These are phyloP conservation scores for Chlorella sp. DNA, from an alignment of 139 green algal species.

Conservation along the genomic window DNA sequence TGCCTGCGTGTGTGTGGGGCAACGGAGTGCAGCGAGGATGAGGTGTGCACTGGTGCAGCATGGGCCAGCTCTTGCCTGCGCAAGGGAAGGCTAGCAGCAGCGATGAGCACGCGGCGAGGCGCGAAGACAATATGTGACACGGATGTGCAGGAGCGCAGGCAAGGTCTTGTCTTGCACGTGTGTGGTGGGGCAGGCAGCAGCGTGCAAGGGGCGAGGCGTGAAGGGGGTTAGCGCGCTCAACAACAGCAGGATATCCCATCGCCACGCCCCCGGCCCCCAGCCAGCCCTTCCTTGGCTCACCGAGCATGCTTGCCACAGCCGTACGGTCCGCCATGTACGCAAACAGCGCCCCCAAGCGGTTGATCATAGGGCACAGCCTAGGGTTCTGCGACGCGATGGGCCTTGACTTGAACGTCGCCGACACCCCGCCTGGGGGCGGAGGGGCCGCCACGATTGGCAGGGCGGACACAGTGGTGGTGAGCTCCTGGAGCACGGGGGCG, in stretches of 20 bases:
- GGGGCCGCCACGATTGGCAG: background rate
- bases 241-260: background rate
- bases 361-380: slow-evolving; percentile 33
- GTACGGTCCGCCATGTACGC: slow-evolving; percentile 10
- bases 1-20: background rate
- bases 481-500: slow-evolving; percentile 36
- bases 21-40: background rate
- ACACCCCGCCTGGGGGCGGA: background rate
- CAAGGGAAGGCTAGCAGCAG: no score
- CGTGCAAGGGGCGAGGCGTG: no score
- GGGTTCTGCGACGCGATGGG: background rate
- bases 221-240: no score
- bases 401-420: no score
- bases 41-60: background rate
- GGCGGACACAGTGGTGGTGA: slow-evolving; percentile 18
- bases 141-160: slow-evolving; percentile 1
- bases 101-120: no score
- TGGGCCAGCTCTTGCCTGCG: no score
- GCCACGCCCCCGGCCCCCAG: background rate
- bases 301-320: slow-evolving; percentile 33
- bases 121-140: no score
- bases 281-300: background rate
- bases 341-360: slow-evolving; percentile 47
- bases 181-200: background rate
- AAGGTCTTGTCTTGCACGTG: background rate